Evolutionary conservation across 352 stramenopile genomes (phyloP).

Genomic region (Phytophthora fragariae): DNA sequence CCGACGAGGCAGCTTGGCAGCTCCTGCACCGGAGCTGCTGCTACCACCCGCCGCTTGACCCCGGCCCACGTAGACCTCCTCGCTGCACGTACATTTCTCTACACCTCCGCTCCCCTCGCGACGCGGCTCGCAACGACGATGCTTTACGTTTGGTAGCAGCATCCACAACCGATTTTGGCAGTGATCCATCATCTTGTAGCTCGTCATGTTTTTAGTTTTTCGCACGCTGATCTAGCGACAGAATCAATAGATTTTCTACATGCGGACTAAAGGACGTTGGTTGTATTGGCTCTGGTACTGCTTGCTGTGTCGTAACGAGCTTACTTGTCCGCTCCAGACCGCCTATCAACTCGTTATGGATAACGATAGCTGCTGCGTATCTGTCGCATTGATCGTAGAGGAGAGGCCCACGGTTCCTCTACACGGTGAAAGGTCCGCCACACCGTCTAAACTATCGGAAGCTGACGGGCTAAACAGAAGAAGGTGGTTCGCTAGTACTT

Average conservation of each 20-base stretch:
- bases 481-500: too few species aligned
- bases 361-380: too few species aligned
- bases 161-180: slow-evolving; percentile 53
- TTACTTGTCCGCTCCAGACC: background rate
- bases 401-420: too few species aligned
- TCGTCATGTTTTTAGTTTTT: slow-evolving; percentile 22
- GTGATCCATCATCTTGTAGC: slow-evolving; percentile 48
- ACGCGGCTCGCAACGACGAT: slow-evolving; percentile 48
- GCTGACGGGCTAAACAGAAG: too few species aligned
- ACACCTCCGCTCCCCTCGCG: slow-evolving; percentile 27
- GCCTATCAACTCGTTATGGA: too few species aligned
- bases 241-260: slow-evolving; percentile 40
- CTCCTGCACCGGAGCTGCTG: slow-evolving; percentile 17
- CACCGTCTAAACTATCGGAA: background rate
- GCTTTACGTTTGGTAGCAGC: slow-evolving; percentile 56
- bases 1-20: slow-evolving; percentile 25
- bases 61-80: slow-evolving; percentile 34
- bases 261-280: slow-evolving; percentile 15
- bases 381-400: too few species aligned
- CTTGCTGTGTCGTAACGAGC: background rate
- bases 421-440: too few species aligned
- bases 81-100: slow-evolving; percentile 29
- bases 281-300: background rate
- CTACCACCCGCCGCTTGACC: slow-evolving; percentile 8
- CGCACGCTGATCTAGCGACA: slow-evolving; percentile 1